Conservation (phyloP, 2,329 filamentous ascomycete genomes). For the Microdochium nivale region DNA sequence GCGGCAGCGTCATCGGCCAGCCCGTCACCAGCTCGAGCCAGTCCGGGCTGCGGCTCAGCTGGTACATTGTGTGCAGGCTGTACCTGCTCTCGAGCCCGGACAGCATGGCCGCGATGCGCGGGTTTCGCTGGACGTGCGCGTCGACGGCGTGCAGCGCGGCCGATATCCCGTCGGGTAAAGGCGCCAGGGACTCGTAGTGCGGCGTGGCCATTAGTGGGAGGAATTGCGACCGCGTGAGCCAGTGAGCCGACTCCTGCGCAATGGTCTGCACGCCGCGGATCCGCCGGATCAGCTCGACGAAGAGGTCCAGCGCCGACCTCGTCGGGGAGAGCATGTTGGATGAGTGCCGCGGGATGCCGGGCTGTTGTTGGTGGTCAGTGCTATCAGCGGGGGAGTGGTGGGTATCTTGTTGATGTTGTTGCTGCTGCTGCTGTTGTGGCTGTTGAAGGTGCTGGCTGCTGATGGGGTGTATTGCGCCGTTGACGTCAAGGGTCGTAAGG, state of each 20-base stretch:
- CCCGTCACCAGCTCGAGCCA: not conserved
- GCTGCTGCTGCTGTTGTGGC: not conserved
- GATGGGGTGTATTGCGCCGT: not conserved
- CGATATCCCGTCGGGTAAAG: not conserved
- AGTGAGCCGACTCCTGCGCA: not conserved
- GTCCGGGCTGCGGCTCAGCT: not conserved
- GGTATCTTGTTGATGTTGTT: not conserved
- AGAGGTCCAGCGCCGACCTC: not conserved
- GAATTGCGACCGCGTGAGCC: not conserved
- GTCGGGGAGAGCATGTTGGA: not conserved
- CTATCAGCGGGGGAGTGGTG: not conserved
- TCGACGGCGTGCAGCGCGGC: not conserved
- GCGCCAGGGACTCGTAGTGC: not conserved
- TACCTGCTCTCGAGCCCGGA: not conserved
- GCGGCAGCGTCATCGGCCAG: not conserved
- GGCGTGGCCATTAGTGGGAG: not conserved
- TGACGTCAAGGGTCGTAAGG: not conserved
- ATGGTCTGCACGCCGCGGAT: not conserved
- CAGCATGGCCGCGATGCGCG: not conserved
- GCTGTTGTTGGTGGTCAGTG: not conserved
- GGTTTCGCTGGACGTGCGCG: not conserved
- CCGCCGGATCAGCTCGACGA: not conserved
- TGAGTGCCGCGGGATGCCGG: not conserved
- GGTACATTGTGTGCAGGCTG: not conserved
- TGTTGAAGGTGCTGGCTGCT: not conserved